phyloP scores from a whole-genome alignment of 148 eudicot genomes.

The Dianthus caryophyllus region DNA sequence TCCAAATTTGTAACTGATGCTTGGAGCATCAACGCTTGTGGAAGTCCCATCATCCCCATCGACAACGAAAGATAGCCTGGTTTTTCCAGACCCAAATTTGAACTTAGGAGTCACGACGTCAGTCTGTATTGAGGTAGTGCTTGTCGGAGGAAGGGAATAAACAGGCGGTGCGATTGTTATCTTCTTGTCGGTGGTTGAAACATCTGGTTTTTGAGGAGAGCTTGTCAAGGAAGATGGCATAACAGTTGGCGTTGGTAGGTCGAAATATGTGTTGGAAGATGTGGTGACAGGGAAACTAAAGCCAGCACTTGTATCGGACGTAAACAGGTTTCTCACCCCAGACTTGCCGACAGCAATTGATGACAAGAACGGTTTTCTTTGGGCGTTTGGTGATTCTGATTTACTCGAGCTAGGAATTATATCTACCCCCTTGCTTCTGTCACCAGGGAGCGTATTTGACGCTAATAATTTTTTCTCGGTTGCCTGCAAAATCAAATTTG shows the following conservation, averaged over 20 bases:
- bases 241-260: slow-evolving; percentile 86
- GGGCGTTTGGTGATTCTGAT: slow-evolving; percentile 23
- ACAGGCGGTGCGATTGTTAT: slow-evolving; percentile 44
- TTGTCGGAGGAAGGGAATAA: slow-evolving; percentile 54
- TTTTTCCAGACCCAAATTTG: slow-evolving; percentile 58
- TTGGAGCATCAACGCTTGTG: slow-evolving; percentile 32
- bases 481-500: slow-evolving; percentile 23
- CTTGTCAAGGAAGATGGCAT: slow-evolving; percentile 46
- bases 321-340: slow-evolving; percentile 22
- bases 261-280: slow-evolving; percentile 43
- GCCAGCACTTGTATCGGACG: slow-evolving; percentile 38
- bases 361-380: slow-evolving; percentile 38
- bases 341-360: slow-evolving; percentile 49
- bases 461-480: slow-evolving; percentile 18
- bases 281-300: slow-evolving; percentile 65
- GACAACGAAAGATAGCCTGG: slow-evolving; percentile 58
- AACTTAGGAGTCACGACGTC: slow-evolving; percentile 46
- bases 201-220: slow-evolving; percentile 28
- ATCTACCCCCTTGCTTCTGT: slow-evolving; percentile 26
- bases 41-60: slow-evolving; percentile 45
- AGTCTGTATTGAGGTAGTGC: slow-evolving; percentile 28
- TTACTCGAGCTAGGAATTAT: slow-evolving; percentile 18
- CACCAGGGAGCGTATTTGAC: slow-evolving; percentile 20
- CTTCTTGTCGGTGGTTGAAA: slow-evolving; percentile 37
- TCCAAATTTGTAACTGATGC: slow-evolving; percentile 64